Percentiles rank a stretch among this genome's conserved stretches.
Conservation (phyloP, 305 asterid species). For the Fraxinus nigra region DNA sequence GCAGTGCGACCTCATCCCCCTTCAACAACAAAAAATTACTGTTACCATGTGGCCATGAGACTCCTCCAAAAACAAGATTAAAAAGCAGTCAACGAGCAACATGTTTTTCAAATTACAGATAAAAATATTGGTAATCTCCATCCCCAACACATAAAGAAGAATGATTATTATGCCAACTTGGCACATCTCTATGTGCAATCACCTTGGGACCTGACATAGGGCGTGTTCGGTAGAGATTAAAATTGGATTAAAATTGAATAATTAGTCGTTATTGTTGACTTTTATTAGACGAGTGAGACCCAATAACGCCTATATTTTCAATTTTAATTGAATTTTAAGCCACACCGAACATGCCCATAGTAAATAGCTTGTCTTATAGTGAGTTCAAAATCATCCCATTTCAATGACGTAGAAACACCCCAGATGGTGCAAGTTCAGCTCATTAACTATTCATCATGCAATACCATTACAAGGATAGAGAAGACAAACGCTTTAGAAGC, state of each 20-base stretch:
- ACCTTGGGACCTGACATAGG: background rate
- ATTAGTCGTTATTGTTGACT: too few species aligned
- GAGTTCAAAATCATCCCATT: too few species aligned
- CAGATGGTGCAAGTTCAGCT: background rate
- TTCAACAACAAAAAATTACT: constrained; percentile 37
- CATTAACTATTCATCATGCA: background rate
- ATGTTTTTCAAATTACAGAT: background rate
- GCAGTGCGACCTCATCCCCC: constrained; percentile 81
- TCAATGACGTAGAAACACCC: background rate
- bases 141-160: background rate
- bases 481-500: background rate
- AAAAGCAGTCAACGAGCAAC: background rate
- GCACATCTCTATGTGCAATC: background rate
- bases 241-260: too few species aligned
- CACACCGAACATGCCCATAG: too few species aligned
- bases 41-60: constrained; percentile 16
- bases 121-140: background rate
- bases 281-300: too few species aligned
- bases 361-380: background rate
- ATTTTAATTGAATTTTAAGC: too few species aligned
- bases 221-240: too few species aligned
- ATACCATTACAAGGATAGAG: background rate
- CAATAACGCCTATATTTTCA: too few species aligned
- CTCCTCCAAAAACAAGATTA: constrained; percentile 9
- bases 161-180: background rate